Evolutionary conservation across 2,329 filamentous ascomycete genomes (phyloP).

Genomic region (Zymoseptoria crescenta): DNA sequence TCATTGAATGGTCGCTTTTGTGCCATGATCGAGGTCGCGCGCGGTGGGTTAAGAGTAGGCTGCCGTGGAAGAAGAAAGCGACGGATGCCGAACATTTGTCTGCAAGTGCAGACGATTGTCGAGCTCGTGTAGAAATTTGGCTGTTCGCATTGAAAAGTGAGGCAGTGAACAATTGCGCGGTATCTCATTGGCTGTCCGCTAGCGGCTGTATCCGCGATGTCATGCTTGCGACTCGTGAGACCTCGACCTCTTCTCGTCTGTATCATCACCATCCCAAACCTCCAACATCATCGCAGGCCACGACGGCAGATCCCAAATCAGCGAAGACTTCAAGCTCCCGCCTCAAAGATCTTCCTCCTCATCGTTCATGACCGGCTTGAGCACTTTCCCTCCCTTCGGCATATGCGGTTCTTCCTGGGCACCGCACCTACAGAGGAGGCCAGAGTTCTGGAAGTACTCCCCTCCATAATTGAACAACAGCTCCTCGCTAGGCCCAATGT

Average conservation of each 20-base stretch:
- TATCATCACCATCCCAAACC: too few species aligned
- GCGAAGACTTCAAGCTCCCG: too few species aligned
- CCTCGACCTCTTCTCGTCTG: too few species aligned
- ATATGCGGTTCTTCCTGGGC: constrained; percentile 1
- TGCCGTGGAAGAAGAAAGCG: not conserved
- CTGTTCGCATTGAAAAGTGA: not conserved
- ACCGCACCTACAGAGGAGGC: constrained; percentile 4
- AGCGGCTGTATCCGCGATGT: not conserved
- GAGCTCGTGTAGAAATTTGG: not conserved
- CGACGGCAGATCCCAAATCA: too few species aligned
- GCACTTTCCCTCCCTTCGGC: not conserved
- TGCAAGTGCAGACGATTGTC: not conserved
- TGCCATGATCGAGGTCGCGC: constrained; percentile 16
- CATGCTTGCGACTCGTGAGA: not conserved
- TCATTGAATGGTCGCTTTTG: constrained; percentile 33
- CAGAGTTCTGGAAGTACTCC: constrained; percentile 4
- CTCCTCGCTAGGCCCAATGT: constrained; percentile 5
- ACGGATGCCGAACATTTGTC: not conserved
- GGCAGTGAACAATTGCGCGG: not conserved
- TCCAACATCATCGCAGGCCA: too few species aligned
- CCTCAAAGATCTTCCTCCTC: not conserved
- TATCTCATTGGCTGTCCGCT: not conserved
- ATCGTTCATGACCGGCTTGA: not conserved
- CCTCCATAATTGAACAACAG: constrained; percentile 4
- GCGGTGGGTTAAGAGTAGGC: not conserved